A percentile compares a stretch with the other conserved stretches of the same genome.
These are phyloP conservation scores for Malus hybrid DNA, from an alignment of 331 rosid species.

Conservation along the genomic window DNA sequence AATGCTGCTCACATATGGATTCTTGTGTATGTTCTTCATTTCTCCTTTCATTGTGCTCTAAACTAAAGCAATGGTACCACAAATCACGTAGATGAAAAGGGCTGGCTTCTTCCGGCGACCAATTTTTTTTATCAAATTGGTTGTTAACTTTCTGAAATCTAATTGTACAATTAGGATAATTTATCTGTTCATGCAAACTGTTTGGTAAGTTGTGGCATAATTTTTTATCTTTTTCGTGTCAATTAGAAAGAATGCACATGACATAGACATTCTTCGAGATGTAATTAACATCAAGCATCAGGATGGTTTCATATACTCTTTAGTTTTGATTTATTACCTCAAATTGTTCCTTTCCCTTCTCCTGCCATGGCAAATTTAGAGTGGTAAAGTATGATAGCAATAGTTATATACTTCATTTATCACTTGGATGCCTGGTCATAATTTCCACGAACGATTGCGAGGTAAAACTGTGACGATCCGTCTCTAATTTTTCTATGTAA, in stretches of 20 bases:
- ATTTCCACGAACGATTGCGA: neutral
- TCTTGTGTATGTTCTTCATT: neutral
- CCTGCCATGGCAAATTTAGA: neutral
- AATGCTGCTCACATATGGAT: neutral
- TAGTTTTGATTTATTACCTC: too few relatives aligned
- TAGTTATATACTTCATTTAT: neutral
- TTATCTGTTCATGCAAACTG: neutral
- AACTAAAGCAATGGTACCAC: neutral
- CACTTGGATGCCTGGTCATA: neutral
- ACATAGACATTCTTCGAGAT: too few relatives aligned
- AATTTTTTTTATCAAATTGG: neutral
- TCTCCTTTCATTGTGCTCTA: neutral
- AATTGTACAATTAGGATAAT: neutral
- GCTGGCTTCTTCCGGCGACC: neutral
- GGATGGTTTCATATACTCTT: too few relatives aligned
- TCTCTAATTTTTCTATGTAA: too few relatives aligned
- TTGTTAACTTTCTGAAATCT: neutral
- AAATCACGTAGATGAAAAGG: neutral
- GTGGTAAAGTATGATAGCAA: neutral
- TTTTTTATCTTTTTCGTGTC: neutral
- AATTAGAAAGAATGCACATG: neutral
- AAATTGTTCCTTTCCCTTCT: neutral
- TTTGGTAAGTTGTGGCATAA: neutral
- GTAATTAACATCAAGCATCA: neutral
- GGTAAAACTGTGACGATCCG: too few relatives aligned